phyloP scores from a whole-genome alignment of 768 basidiomycete species.

The Pholiota conissans region DNA sequence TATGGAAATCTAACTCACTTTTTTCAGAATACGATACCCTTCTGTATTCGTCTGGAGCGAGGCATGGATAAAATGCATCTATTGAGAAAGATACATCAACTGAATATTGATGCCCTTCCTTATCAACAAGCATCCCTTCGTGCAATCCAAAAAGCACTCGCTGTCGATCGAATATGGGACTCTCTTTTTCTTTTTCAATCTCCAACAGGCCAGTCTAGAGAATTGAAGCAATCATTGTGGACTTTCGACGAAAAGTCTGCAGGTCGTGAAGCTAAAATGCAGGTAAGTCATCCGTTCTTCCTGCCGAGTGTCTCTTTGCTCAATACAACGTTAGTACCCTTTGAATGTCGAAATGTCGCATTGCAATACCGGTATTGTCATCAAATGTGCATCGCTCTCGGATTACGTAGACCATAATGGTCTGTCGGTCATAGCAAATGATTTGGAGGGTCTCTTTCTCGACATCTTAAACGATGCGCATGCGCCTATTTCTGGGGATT shows the following conservation, averaged over 20 bases:
- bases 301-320: neutral
- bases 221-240: conserved; percentile 29
- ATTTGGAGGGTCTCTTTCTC: conserved; percentile 16
- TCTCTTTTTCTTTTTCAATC: conserved; percentile 48
- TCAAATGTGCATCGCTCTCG: conserved; percentile 35
- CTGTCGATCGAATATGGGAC: conserved; percentile 34
- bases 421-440: conserved; percentile 21
- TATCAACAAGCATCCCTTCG: conserved; percentile 50
- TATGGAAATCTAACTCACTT: neutral
- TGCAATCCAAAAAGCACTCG: conserved; percentile 34
- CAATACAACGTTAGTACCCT: conserved; percentile 34
- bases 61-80: conserved; percentile 30
- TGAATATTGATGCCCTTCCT: conserved; percentile 36
- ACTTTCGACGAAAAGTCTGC: conserved; percentile 14
- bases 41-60: conserved; percentile 32
- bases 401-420: conserved; percentile 25
- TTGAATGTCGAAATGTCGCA: conserved; percentile 43
- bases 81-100: conserved; percentile 34
- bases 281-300: conserved; percentile 19
- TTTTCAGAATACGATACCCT: conserved; percentile 46
- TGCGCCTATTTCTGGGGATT: conserved; percentile 4
- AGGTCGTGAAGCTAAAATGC: conserved; percentile 22
- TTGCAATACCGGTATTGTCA: conserved; percentile 24
- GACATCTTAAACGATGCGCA: conserved; percentile 18
- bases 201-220: conserved; percentile 12